phyloP scores from a whole-genome alignment of 441 rosid genomes.

The Corymbia citriodora region DNA sequence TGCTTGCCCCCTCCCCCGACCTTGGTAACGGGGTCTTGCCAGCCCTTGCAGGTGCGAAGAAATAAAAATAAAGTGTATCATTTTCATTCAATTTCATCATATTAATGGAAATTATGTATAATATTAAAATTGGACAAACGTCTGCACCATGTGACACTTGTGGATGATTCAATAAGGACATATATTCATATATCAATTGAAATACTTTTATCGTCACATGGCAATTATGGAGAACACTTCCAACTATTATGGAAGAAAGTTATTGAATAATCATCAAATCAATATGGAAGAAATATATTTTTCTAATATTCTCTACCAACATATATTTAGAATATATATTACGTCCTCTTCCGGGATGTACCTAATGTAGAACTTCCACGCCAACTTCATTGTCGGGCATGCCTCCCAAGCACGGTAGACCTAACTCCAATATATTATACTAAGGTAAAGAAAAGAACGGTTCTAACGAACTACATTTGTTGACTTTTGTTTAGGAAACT shows the following conservation, averaged over 20 bases:
- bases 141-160: not conserved
- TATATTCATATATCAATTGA: not conserved
- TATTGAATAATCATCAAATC: not conserved
- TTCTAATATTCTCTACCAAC: rapidly evolving
- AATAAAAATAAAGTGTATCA: not conserved
- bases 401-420: not conserved
- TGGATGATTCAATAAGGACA: not conserved
- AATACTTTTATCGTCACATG: rapidly evolving
- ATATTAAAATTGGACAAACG: not conserved
- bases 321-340: not conserved
- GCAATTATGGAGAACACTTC: not conserved
- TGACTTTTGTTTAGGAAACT: not conserved
- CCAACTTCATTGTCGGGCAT: not conserved
- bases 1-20: not conserved
- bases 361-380: not conserved
- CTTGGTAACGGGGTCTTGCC: not conserved
- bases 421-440: not conserved
- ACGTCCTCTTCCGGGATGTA: not conserved
- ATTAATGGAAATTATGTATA: not conserved
- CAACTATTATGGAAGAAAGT: not conserved
- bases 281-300: not conserved
- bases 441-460: not conserved
- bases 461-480: not conserved
- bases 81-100: not conserved
- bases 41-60: not conserved